Evolutionary conservation across 371 early-diverging fungal species (phyloP), one percentile per base, ranked within the genome.

Genomic region (Mucor indicus): DNA sequence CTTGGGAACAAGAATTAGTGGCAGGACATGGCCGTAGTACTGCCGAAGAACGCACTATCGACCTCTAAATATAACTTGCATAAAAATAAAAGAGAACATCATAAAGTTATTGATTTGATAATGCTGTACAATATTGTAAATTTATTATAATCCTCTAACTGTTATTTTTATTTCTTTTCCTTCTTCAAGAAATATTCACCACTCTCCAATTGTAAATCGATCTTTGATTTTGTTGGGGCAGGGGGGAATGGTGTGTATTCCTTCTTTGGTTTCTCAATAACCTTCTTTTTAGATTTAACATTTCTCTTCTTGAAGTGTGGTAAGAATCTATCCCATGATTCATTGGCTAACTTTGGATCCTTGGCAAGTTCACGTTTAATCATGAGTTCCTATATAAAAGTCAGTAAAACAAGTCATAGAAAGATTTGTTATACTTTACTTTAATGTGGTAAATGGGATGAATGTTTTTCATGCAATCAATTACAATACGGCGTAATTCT

Each of bases 391-490:
- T 78, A 49, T 22, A 46, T 16, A 19, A 39, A 38, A n/a, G n/a
- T n/a, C n/a, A n/a, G 35, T 8, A 29, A 29, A 12, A 29, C 8
- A 29, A 29, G 12, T 8, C 30, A 29, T 17, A 36, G 20, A 17
- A 16, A 2, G 11, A 32, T 24, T 36, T 44, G 35, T 25, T 3
- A 27, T 47, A 6, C 35, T 41, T 57, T 75, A 84, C 85, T 75
- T 99, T 99, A 71, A 99, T 98, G 65, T 98, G 95, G 72, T 98
- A 99, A 55, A 99, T 95, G 13, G 99, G 99, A 67, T 99, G 99
- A 23, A 99, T 80, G 71, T 99, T 99, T 55, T 95, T 93, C 92
- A 99, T 94, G 62, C 98, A 98, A 71, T 98, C 98, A 22, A 91
- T 57, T 1, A 99, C 88, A 38, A 99, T 89, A 32, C 90, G 77